Conservation (phyloP, 2,329 filamentous ascomycete species). For the Microsporum audouinii region DNA sequence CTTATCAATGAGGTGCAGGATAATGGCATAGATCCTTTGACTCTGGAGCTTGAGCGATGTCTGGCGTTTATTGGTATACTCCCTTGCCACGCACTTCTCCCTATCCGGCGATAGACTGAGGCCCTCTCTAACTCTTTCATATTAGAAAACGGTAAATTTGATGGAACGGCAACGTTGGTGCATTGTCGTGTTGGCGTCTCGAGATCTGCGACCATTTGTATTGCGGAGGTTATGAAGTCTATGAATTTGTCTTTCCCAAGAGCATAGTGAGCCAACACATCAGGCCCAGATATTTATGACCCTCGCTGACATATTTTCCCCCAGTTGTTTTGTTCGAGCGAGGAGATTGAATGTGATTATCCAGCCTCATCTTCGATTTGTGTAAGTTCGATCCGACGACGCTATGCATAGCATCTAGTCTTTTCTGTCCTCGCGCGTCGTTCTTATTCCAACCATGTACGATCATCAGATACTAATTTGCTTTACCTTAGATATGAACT, state of each 20-base stretch:
- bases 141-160: constrained; percentile 63
- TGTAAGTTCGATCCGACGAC: constrained; percentile 36
- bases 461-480: not conserved
- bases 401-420: not conserved
- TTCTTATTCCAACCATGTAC: too few species aligned
- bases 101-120: not conserved
- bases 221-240: constrained; percentile 92
- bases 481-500: constrained; percentile 55
- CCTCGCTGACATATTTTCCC: not conserved
- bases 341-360: constrained; percentile 94
- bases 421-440: not conserved
- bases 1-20: constrained; percentile 81
- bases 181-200: constrained; percentile 96
- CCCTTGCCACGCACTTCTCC: not conserved
- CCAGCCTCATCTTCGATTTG: constrained; percentile 88
- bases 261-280: constrained; percentile 55
- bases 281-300: not conserved
- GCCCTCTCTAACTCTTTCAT: not conserved
- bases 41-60: constrained; percentile 71
- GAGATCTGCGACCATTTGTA: constrained; percentile 91
- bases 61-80: constrained; percentile 81
- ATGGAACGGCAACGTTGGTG: constrained; percentile 76
- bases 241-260: constrained; percentile 72
- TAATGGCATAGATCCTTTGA: constrained; percentile 89
- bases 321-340: constrained; percentile 77